Base-by-base conservation (phyloP, 192 early-diverging fungal species). In the Cetraspora pellucida region DNA sequence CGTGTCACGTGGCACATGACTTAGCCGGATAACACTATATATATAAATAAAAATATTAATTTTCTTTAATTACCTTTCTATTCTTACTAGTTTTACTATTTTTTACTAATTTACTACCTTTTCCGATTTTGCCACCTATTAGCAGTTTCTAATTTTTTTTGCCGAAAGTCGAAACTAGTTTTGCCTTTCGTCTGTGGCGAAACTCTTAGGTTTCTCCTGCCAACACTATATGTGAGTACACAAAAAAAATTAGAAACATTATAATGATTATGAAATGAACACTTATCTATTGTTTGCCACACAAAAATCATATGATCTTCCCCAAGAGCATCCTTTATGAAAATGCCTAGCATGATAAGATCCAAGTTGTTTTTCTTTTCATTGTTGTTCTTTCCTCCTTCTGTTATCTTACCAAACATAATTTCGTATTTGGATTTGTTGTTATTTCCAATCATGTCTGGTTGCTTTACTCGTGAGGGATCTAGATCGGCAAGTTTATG, bases 371-470 rank as follows among this genome's bases (percentile, higher is more conserved):
- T 77, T 27, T 77, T 77, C 64, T 68, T 77, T 0, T 7, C 0
- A 8, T 47, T 77, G 6, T 77, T 76, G 31, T 77, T 77, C 25
- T 58, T 68, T 3, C 63, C 75, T 47, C 68, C 75, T 9, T 63
- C 75, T 7, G 64, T 77, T 10, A 16, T 47, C 30, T 77, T 45
- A 2, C 75, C 75, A 49, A 49, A 76, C 75, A 76, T 76, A 3
- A 76, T 19, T 31, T 76, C 75, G 3, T 21, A 63, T 6, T 3
- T 8, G 1, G 46, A 69, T 77, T 66, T 67, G 30, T 68, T 77
- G 44, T 77, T 77, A 61, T 49, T 76, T 0, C 63, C 63, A 4
- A 77, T 67, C 75, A 77, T 77, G 37, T 67, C 75, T 64, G 75
- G 63, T 47, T 77, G 75, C 28, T 77, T 77, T n/a, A 45, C 75